Evolutionary conservation across 495 filamentous ascomycete genomes (phyloP), one percentile per base, ranked within the genome.

Genomic region (Mytilinidion resinicola): DNA sequence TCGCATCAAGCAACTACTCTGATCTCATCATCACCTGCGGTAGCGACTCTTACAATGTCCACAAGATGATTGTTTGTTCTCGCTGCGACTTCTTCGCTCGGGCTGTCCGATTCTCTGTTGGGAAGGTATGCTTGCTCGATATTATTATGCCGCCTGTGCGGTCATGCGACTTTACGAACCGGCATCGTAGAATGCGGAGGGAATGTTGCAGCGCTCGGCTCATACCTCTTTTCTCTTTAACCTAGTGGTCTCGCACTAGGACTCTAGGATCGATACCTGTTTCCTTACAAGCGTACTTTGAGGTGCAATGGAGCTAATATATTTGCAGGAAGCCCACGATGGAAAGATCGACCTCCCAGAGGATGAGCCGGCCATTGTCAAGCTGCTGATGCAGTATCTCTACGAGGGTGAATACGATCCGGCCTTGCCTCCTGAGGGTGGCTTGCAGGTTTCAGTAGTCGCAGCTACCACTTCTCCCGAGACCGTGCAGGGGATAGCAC

Each of bases 401-500:
- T 78, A 80, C 61, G 76, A 78, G 61, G 73, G 67, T 14, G 73
- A 68, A 60, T 79, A 74, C 50, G 70, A 73, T n/a, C n/a, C n/a
- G 21, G 74, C 77, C 38, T 19, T 10, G 11, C 9, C 44, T 41
- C 38, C 38, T 9, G n/a, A n/a, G n/a, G 9, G 12, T 9, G 12
- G 49, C 9, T 51, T 9, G 8, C 9, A 51, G 17, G 9, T 35
- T 19, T 10, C 49, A n/a, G n/a, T n/a, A n/a, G n/a, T n/a, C n/a
- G n/a, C n/a, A n/a, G n/a, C n/a, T n/a, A n/a, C n/a, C n/a, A n/a
- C n/a, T n/a, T n/a, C n/a, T n/a, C n/a, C n/a, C n/a, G n/a, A n/a
- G n/a, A n/a, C n/a, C n/a, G n/a, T n/a, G n/a, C n/a, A n/a, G n/a
- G n/a, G n/a, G n/a, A n/a, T n/a, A n/a, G n/a, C n/a, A n/a, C n/a